Percentiles rank a stretch among this genome's conserved stretches.
phyloP scores from a whole-genome alignment of 306 rosid species.

The Cucurbita maxima region DNA sequence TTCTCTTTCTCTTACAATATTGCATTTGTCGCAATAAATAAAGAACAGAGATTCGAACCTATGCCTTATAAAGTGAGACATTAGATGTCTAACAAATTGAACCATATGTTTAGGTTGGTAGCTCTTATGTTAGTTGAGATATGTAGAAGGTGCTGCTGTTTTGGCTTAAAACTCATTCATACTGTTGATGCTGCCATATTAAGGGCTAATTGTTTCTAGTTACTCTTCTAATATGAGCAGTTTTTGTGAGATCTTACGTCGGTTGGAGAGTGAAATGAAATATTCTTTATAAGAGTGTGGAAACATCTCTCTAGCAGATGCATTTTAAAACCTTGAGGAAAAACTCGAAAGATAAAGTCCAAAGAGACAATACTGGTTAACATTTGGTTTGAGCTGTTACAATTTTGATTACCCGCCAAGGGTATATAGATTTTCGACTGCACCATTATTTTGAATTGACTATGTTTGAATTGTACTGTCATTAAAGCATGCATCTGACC shows the following conservation, averaged over 20 bases:
- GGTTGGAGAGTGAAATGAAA: too few species aligned
- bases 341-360: too few species aligned
- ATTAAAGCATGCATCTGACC: slow-evolving; percentile 2
- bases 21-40: not conserved
- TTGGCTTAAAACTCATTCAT: not conserved
- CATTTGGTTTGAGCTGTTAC: too few species aligned
- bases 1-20: not conserved
- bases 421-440: not conserved
- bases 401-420: too few species aligned
- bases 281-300: too few species aligned
- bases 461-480: not conserved
- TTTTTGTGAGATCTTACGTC: too few species aligned
- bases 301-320: too few species aligned
- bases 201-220: not conserved
- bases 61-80: not conserved
- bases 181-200: not conserved
- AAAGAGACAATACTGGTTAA: too few species aligned
- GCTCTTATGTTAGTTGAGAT: not conserved
- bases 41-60: not conserved
- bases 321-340: too few species aligned
- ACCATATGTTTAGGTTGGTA: not conserved
- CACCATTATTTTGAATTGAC: not conserved
- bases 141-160: not conserved
- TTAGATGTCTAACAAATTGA: not conserved
- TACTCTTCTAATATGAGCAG: not conserved